Base-by-base conservation (phyloP, 768 basidiomycete genomes). In the Postia placenta region DNA sequence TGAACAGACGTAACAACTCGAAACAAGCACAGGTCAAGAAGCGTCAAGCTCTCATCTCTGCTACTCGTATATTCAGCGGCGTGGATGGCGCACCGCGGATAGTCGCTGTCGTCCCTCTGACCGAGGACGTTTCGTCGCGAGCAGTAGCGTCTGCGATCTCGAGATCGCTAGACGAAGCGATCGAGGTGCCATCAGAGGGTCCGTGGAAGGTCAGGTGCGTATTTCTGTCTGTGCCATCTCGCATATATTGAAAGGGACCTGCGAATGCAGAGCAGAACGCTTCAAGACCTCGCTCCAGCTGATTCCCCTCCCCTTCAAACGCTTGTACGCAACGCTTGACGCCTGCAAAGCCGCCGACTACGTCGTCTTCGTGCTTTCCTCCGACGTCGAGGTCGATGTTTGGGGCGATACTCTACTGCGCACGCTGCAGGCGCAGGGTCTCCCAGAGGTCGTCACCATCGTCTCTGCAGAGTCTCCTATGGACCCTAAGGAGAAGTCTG, bases 281-380 rank as follows among this genome's bases (percentile, higher is more conserved):
- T 96, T 92, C 74, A 93, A 88, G 67, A 92, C 92, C 0, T 88
- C 85, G 5, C 72, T 97, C 2, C 93, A 96, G 60, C 88, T 96
- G 66, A 73, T 92, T 45, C 82, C 82, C 36, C 73, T 95, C 2
- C 81, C 78, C 2, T 85, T 89, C 58, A 75, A 78, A 48, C 72
- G 70, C 40, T 76, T 89, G 44, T 95, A 90, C 65, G 75, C 79
- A 2, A 78, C 87, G 3, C 74, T 98, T 33, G 92, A 96, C 59
- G 85, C 84, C 0, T 87, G 85, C 60, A 85, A 91, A 61, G 86
- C 81, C 2, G 88, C 92, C 9, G 94, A 98, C 67, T 98, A 95
- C 61, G 83, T 92, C 39, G 74, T 96, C 17, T 81, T 96, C 51
- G 75, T 85, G 2, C 74, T 97, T 24, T 96, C 93, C 1, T 78